Base-by-base conservation (phyloP, 306 rosid genomes). In the Cicer judaicum region DNA sequence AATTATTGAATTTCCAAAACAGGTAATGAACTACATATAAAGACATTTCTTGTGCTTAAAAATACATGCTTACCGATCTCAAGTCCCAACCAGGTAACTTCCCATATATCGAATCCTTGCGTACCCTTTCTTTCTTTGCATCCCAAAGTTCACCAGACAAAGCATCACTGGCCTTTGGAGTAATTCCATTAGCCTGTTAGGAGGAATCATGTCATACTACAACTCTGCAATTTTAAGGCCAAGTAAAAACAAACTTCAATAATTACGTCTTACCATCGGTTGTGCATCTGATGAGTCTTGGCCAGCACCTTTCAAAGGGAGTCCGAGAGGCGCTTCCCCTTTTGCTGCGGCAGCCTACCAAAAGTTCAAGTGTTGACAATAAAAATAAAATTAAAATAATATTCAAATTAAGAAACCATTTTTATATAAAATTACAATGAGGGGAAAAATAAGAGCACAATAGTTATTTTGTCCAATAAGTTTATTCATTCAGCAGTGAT, bases 291-390 rank as follows among this genome's bases (percentile, higher is more conserved):
- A 78, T 14, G 99, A 90, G 82, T 95, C 98, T 90, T 92, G 99
- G 76, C 98, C 97, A 54, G 98, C 93, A 80, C 98, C 97, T 87
- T 92, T 95, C 80, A 92, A 82, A 68, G 99, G 99, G 40, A 95
- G 98, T 78, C 99, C 98, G 80, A 89, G 90, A 80, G 99, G 99
- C 71, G 99, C 99, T 86, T 95, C 99, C 16, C 99, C 99, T 81
- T 95, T 95, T 7, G 98, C 98, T 60, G 99, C 99, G 13, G 99
- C 99, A 61, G 99, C 99, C 99, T 95, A 87, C 62, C 70, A 74
- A 81, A 78, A 70, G 53, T 60, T 62, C 68, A 81, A 80, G 79
- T 64, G 78, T 75, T 59, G 52, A 46, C 59, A 64, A 8, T 29
- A 71, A 56, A 21, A 64, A 8, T 29, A 71, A 56, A 16, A 46